Percentiles rank a stretch among this genome's conserved stretches.
Evolutionary conservation across 2,329 filamentous ascomycete genomes (phyloP).

Genomic region (Clonostachys solani): DNA sequence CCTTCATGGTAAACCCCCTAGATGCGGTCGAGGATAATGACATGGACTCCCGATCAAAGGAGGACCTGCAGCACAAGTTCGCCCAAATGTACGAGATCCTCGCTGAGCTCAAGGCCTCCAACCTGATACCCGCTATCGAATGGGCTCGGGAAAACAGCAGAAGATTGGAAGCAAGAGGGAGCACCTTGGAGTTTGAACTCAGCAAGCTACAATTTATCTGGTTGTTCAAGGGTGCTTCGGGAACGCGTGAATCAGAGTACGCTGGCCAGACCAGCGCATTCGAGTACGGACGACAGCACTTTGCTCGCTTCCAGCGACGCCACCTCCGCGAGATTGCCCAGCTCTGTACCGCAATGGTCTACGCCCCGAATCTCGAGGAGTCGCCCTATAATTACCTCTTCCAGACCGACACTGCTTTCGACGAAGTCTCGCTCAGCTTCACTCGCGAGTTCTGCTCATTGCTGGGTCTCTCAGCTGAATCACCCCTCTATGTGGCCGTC

Average conservation of each 20-base stretch:
- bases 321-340: slow-evolving; percentile 78
- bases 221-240: slow-evolving; percentile 62
- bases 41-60: slow-evolving; percentile 2
- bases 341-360: slow-evolving; percentile 78
- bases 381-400: slow-evolving; percentile 83
- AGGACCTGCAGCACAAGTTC: slow-evolving; percentile 74
- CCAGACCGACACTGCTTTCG: slow-evolving; percentile 70
- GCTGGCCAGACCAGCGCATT: slow-evolving; percentile 47
- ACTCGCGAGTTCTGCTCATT: slow-evolving; percentile 92
- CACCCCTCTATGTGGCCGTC: slow-evolving; percentile 85
- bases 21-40: slow-evolving; percentile 13
- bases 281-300: slow-evolving; percentile 70
- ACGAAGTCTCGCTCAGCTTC: slow-evolving; percentile 82
- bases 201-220: slow-evolving; percentile 86
- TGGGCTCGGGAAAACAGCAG: slow-evolving; percentile 75
- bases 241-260: background rate
- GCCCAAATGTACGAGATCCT: slow-evolving; percentile 88
- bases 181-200: slow-evolving; percentile 93
- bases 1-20: slow-evolving; percentile 6
- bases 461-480: slow-evolving; percentile 84
- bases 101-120: slow-evolving; percentile 64
- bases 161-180: slow-evolving; percentile 74
- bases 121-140: slow-evolving; percentile 77
- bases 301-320: slow-evolving; percentile 67
- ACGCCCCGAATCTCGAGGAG: slow-evolving; percentile 63